Evolutionary conservation across 1,284 basidiomycete species (phyloP).

Genomic region (Naganishia liquefaciens): DNA sequence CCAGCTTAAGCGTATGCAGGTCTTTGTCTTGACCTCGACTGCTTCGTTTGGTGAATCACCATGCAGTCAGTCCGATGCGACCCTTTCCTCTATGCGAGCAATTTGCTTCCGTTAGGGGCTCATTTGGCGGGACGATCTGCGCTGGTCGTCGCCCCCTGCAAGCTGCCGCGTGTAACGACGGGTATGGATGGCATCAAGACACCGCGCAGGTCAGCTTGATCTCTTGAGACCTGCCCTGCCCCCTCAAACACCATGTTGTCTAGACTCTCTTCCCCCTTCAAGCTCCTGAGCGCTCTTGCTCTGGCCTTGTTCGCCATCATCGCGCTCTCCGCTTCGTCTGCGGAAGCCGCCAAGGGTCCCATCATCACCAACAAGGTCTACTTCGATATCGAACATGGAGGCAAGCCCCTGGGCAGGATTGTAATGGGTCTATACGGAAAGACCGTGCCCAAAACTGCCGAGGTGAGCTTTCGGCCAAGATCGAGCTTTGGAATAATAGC

Average conservation of each 20-base stretch:
- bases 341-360: conserved; percentile 58
- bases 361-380: conserved; percentile 87
- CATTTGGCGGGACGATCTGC: too few species aligned
- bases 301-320: conserved; percentile 65
- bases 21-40: too few species aligned
- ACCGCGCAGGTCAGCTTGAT: too few species aligned
- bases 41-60: neutral
- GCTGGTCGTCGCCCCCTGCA: too few species aligned
- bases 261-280: conserved; percentile 13
- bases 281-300: conserved; percentile 16
- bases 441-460: conserved; percentile 75
- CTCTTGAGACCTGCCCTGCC: too few species aligned
- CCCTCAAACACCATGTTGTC: conserved; percentile 5
- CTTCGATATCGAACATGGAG: conserved; percentile 90
- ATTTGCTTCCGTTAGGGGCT: neutral
- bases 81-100: neutral
- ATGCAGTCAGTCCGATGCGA: too few species aligned
- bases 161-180: too few species aligned
- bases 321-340: conserved; percentile 41
- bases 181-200: too few species aligned
- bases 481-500: neutral
- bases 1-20: too few species aligned
- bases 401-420: conserved; percentile 75
- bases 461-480: conserved; percentile 47
- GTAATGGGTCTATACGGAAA: conserved; percentile 84